Conservation (phyloP, 1,284 basidiomycete species). For the Puccinia coronata region DNA sequence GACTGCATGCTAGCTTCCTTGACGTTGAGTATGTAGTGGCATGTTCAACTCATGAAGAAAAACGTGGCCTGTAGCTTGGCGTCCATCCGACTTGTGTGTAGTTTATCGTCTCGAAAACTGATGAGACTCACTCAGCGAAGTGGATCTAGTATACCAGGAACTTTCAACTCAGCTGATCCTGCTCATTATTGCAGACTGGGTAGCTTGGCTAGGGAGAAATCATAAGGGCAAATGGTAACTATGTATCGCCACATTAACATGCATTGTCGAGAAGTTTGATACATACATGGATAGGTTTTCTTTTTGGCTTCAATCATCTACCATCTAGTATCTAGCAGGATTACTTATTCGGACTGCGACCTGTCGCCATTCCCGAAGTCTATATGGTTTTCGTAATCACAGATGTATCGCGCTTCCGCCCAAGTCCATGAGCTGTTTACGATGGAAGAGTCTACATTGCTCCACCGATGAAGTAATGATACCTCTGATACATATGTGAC, state of each 20-base stretch:
- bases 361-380: too few relatives aligned
- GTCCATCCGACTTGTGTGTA: background rate
- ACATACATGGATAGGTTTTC: background rate
- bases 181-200: background rate
- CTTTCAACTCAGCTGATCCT: conserved; percentile 2
- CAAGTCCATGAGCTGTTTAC: too few relatives aligned
- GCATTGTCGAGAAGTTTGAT: background rate
- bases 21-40: background rate
- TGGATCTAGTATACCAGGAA: background rate
- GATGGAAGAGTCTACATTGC: too few relatives aligned
- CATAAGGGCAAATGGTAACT: background rate
- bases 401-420: background rate
- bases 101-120: background rate
- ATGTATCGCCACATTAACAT: background rate
- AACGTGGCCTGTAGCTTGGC: background rate
- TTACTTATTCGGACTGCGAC: conserved; percentile 18
- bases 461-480: too few relatives aligned
- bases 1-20: background rate
- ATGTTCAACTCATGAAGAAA: background rate
- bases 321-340: conserved; percentile 24
- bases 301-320: conserved; percentile 22
- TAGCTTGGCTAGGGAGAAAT: conserved; percentile 14
- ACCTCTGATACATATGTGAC: background rate
- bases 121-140: too few relatives aligned
- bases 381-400: background rate